Evolutionary conservation across 129 eudicot genomes (phyloP), one percentile per base, ranked within the genome.

Genomic region (Flaveria robusta): DNA sequence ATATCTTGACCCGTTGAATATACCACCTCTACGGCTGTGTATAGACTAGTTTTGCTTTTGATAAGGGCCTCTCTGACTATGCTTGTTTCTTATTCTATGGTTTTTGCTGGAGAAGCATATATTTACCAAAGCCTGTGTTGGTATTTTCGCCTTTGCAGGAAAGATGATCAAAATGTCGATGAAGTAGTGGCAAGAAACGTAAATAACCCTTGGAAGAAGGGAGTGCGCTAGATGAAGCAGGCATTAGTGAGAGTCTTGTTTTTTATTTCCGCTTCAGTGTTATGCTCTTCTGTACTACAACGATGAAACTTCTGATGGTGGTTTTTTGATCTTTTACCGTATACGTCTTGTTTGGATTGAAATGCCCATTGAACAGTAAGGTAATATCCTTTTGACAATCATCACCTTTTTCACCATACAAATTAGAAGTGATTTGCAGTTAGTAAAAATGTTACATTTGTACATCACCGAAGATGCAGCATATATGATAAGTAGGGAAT

Each of bases 181-280:
- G 11, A 5, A 52, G 45, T 23, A 46, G 72, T 47, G 34, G 45
- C 72, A 76, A 70, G 64, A 45, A 46, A 45, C 54, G 77, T 78
- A 78, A 70, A 78, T 78, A 78, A 60, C 64, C 54, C 41, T 31
- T 24, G 50, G 63, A 60, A 78, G 77, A 78, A 45, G 72, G 71
- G 49, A 59, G 68, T 54, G 45, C 68, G 56, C 23, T 37, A 58
- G 64, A 19, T 15, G 22, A 70, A 43, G 45, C 43, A 77, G 62
- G 77, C 62, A 19, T 14, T 9, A 23, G 68, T 37, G 18, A 62
- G 34, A 14, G 55, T 50, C 4, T 3, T 55, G 31, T 78, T 70
- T 37, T 67, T 14, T n/a, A 4, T 27, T 43, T 42, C 76, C 47
- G 24, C 14, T 7, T 23, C 20, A 8, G 16, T 51, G 43, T 55